These are phyloP conservation scores for Fusarium sp. DNA, from an alignment of 2,329 filamentous ascomycete species.

Conservation along the genomic window DNA sequence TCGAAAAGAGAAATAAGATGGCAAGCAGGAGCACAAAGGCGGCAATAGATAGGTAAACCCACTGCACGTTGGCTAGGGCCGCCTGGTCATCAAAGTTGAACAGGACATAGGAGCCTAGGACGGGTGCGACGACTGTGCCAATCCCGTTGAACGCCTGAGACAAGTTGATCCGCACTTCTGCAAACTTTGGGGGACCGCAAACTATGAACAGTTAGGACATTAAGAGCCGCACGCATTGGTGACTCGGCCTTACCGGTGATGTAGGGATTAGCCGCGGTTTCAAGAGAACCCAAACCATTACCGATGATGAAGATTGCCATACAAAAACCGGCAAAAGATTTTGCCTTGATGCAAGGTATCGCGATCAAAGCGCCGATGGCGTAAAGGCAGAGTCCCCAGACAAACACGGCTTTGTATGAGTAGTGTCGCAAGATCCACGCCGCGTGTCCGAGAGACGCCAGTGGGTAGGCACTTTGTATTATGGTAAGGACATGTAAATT, in stretches of 20 bases:
- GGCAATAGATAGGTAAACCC: slow-evolving; percentile 80
- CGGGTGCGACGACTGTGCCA: slow-evolving; percentile 77
- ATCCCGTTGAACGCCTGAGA: slow-evolving; percentile 83
- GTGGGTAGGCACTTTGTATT: slow-evolving; percentile 69
- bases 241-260: slow-evolving; percentile 61
- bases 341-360: slow-evolving; percentile 67
- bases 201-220: slow-evolving; percentile 39
- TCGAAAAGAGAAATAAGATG: slow-evolving; percentile 72
- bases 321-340: slow-evolving; percentile 81
- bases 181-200: slow-evolving; percentile 73
- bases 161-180: slow-evolving; percentile 80
- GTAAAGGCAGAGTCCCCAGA: slow-evolving; percentile 75
- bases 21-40: slow-evolving; percentile 77
- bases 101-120: slow-evolving; percentile 79
- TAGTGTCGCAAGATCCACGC: slow-evolving; percentile 73
- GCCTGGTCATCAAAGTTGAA: slow-evolving; percentile 70
- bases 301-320: slow-evolving; percentile 80
- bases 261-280: slow-evolving; percentile 83
- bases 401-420: slow-evolving; percentile 76
- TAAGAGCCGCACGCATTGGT: fast-evolving
- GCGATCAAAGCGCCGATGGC: slow-evolving; percentile 68
- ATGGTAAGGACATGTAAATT: slow-evolving; percentile 37
- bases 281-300: slow-evolving; percentile 78
- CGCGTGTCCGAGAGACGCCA: slow-evolving; percentile 75
- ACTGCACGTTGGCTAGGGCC: slow-evolving; percentile 77